Base-by-base conservation (phyloP, 164 flowering plant genomes). In the Sextonia rubra region DNA sequence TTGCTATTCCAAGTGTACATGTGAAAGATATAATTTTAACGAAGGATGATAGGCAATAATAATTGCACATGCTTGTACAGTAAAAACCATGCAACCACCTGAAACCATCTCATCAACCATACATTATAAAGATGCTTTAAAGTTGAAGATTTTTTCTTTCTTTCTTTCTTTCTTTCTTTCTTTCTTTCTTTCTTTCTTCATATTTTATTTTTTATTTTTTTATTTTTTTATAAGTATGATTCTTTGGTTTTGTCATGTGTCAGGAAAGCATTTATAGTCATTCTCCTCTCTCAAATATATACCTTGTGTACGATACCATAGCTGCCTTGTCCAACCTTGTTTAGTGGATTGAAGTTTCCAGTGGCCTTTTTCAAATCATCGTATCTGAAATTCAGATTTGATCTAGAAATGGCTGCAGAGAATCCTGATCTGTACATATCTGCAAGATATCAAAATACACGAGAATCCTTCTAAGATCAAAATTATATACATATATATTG, bases 241-340 rank as follows among this genome's bases (percentile, higher is more conserved):
- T 37, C 1, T 37, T 5, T 4, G 58, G n/a, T 14, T 52, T 17
- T 14, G n/a, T 52, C 1, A 52, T 52, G 58, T 14, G n/a, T 52
- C 1, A 52, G 20, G n/a, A 52, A 52, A 52, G 20, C n/a, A 52
- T 14, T 18, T 52, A 20, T 8, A 7, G 58, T 17, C 58, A 18
- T 12, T 52, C 12, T 52, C 58, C 44, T 52, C 58, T 52, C 58
- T 15, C 14, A 52, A 52, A 52, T 20, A 52, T 37, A 14, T 71
- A 88, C 97, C 88, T 90, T 88, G 70, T 90, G 88, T n/a, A 91
- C 94, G 47, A 91, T 81, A 12, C 97, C 94, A 69, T 83, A 86
- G 69, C 93, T 90, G 68, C 97, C 97, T 78, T 90, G 90, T 20
- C 94, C 97, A 23, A 91, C 85, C 84, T 84, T 90, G 84, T 90